Conservation (phyloP, 768 basidiomycete genomes). For the Austroboletus eburneus region DNA sequence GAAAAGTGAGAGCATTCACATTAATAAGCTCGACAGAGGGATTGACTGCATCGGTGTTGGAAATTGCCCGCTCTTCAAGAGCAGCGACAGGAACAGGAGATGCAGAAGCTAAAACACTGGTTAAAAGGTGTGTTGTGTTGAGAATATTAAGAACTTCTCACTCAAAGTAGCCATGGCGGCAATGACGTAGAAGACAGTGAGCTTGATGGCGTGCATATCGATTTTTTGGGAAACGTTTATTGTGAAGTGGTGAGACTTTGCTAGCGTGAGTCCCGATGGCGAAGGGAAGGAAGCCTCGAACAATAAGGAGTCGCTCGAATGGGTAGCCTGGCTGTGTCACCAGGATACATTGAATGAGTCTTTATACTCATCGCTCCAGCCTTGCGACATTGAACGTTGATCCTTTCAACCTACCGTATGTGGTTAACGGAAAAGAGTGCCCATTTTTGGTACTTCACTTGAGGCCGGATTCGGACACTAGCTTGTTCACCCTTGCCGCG, state of each 20-base stretch:
- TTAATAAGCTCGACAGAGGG: slow-evolving; percentile 4
- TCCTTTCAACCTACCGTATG: slow-evolving; percentile 26
- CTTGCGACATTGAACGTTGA: background rate
- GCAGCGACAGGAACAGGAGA: slow-evolving; percentile 24
- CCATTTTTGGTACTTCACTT: slow-evolving; percentile 22
- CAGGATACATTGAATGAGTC: no score
- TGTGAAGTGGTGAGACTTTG: slow-evolving; percentile 12
- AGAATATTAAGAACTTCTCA: slow-evolving; percentile 7
- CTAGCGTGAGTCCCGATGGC: no score
- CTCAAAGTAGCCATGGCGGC: slow-evolving; percentile 24
- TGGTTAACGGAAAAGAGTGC: slow-evolving; percentile 18
- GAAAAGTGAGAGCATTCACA: slow-evolving; percentile 11
- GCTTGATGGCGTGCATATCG: slow-evolving; percentile 25
- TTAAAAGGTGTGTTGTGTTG: background rate
- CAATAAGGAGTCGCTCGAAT: no score
- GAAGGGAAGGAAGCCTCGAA: slow-evolving; percentile 13
- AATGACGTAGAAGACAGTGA: slow-evolving; percentile 28
- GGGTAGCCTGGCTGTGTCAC: no score
- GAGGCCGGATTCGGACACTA: slow-evolving; percentile 25
- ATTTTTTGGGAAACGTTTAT: slow-evolving; percentile 26
- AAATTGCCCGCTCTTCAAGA: slow-evolving; percentile 3
- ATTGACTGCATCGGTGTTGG: background rate
- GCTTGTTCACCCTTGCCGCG: slow-evolving; percentile 20
- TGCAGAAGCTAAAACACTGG: slow-evolving; percentile 16
- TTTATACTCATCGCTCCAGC: slow-evolving; percentile 24